Conservation (phyloP, 371 early-diverging fungal genomes). For the Mortierella sp. region DNA sequence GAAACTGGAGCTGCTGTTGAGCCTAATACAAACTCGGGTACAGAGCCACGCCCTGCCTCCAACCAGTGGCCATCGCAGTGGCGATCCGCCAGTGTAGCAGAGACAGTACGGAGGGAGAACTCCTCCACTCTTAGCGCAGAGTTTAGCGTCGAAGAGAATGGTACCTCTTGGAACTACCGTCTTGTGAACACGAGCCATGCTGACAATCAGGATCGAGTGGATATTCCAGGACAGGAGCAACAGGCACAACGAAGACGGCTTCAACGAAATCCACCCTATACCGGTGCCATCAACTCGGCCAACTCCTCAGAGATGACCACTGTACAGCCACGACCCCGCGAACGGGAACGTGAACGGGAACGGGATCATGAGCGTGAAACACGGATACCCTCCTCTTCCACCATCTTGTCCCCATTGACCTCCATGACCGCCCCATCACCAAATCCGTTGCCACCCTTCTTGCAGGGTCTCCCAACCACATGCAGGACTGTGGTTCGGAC, state of each 20-base stretch:
- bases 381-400: neutral
- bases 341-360: too few relatives aligned
- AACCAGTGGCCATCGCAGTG: neutral
- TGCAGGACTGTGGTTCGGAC: constrained; percentile 25
- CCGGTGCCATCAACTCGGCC: neutral
- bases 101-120: too few relatives aligned
- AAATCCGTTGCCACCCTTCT: constrained; percentile 5
- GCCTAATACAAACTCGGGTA: too few relatives aligned
- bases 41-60: too few relatives aligned
- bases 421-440: neutral
- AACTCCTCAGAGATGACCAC: neutral
- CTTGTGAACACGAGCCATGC: constrained; percentile 14
- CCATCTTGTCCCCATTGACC: neutral
- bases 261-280: constrained; percentile 5
- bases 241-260: neutral
- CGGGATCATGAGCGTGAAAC: neutral
- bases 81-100: neutral
- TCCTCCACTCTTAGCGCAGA: too few relatives aligned
- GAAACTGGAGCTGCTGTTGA: too few relatives aligned
- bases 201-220: constrained; percentile 5
- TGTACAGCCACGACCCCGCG: too few relatives aligned
- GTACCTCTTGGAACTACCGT: constrained; percentile 9
- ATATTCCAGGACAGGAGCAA: neutral
- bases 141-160: neutral
- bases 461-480: constrained; percentile 10